Conservation (phyloP, 2,329 filamentous ascomycete genomes). For the Pyrenophora graminea region DNA sequence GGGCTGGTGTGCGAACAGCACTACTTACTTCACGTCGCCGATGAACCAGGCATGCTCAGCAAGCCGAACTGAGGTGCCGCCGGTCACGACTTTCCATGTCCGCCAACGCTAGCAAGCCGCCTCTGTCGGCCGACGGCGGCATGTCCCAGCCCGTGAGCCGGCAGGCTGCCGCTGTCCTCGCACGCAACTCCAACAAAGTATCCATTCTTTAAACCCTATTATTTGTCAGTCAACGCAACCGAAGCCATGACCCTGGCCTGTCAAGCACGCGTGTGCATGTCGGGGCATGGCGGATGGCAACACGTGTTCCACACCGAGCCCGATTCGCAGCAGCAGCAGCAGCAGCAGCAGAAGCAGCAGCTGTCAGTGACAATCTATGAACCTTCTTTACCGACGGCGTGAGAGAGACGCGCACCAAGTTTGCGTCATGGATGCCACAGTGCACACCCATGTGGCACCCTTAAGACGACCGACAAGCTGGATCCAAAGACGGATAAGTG, state of each 20-base stretch:
- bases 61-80: not conserved
- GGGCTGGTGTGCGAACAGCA: slow-evolving; percentile 2
- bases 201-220: slow-evolving; percentile 1
- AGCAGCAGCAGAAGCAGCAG: not conserved
- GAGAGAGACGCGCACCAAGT: slow-evolving; percentile 1
- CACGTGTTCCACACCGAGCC: slow-evolving; percentile 1
- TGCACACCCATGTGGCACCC: slow-evolving; percentile 5
- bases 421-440: slow-evolving; percentile 2
- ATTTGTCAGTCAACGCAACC: slow-evolving; percentile 5
- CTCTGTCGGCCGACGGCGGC: slow-evolving; percentile 1
- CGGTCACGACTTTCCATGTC: not conserved
- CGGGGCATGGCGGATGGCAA: slow-evolving; percentile 1
- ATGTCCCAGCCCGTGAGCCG: slow-evolving; percentile 5
- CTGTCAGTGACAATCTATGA: slow-evolving; percentile 4
- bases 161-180: slow-evolving; percentile 5
- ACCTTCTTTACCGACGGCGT: slow-evolving; percentile 1
- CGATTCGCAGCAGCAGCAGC: not conserved
- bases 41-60: not conserved
- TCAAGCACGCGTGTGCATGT: slow-evolving; percentile 5
- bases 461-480: slow-evolving; percentile 1
- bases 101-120: slow-evolving; percentile 1
- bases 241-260: slow-evolving; percentile 7
- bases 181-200: slow-evolving; percentile 4
- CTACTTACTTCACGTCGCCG: not conserved
- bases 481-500: slow-evolving; percentile 1